A percentile compares a stretch with the other conserved stretches of the same genome.
Evolutionary conservation across 257 asterid genomes (phyloP).

Genomic region (Solanum tacnaense): DNA sequence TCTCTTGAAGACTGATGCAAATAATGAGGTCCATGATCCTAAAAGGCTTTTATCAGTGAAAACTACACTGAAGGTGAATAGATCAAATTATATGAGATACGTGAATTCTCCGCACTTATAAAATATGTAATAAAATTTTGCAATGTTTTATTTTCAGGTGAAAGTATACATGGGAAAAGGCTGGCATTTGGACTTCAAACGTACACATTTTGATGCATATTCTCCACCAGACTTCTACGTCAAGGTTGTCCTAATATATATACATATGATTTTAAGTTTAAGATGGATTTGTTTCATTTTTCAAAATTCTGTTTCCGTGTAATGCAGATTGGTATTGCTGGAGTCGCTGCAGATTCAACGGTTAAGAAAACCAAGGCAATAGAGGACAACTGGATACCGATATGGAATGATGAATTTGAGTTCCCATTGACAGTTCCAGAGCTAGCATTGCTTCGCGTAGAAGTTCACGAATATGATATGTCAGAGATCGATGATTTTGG

Average conservation of each 20-base stretch:
- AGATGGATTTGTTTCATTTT: background rate
- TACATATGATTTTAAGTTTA: background rate
- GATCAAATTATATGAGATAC: background rate
- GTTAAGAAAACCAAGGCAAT: slow-evolving; percentile 38
- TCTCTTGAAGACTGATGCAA: slow-evolving; percentile 24
- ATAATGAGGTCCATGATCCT: slow-evolving; percentile 48
- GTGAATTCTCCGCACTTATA: background rate
- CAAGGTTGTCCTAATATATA: slow-evolving; percentile 31
- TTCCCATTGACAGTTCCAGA: slow-evolving; percentile 55
- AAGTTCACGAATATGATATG: slow-evolving; percentile 72
- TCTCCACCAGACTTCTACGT: slow-evolving; percentile 86
- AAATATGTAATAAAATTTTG: background rate
- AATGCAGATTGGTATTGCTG: slow-evolving; percentile 64
- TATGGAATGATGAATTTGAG: slow-evolving; percentile 64
- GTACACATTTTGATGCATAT: slow-evolving; percentile 55
- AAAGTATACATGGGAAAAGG: slow-evolving; percentile 73
- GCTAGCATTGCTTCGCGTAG: slow-evolving; percentile 64
- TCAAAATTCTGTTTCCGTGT: background rate
- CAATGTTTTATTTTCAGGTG: slow-evolving; percentile 23
- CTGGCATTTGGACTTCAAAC: slow-evolving; percentile 60
- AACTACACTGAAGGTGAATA: slow-evolving; percentile 43
- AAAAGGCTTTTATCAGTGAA: slow-evolving; percentile 30
- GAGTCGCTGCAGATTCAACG: slow-evolving; percentile 48
- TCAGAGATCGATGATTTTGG: slow-evolving; percentile 77
- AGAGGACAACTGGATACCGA: slow-evolving; percentile 70